Percentiles rank a stretch among this genome's conserved stretches.
Conservation (phyloP, 2,329 filamentous ascomycete species). For the Paecilomyces sp. region DNA sequence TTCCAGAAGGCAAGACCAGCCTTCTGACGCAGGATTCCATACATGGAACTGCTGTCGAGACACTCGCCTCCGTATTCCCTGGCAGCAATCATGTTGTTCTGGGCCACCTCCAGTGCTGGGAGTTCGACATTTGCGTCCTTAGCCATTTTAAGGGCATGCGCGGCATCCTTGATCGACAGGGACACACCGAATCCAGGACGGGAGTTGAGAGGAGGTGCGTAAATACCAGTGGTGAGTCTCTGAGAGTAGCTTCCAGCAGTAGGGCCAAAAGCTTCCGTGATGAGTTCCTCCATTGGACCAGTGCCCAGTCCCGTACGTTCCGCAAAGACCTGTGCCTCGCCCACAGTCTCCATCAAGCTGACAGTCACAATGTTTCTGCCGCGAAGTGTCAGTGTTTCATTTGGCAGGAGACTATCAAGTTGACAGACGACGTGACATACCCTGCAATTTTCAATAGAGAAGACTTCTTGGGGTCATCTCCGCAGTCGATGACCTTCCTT, state of each 20-base stretch:
- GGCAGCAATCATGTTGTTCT: conserved; percentile 27
- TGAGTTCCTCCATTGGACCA: conserved; percentile 34
- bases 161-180: conserved; percentile 31
- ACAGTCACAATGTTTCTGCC: conserved; percentile 35
- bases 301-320: conserved; percentile 40
- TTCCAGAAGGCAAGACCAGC: conserved; percentile 32
- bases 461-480: conserved; percentile 36
- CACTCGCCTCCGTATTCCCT: conserved; percentile 29
- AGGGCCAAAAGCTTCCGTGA: conserved; percentile 37
- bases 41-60: conserved; percentile 33
- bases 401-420: neutral
- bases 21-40: conserved; percentile 27
- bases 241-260: conserved; percentile 37
- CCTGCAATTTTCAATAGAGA: conserved; percentile 40
- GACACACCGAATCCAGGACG: conserved; percentile 31
- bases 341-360: conserved; percentile 39
- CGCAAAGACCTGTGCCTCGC: conserved; percentile 41
- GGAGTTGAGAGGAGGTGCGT: conserved; percentile 29
- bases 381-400: conserved; percentile 1
- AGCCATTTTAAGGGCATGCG: conserved; percentile 26
- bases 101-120: conserved; percentile 26
- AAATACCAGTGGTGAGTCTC: conserved; percentile 36
- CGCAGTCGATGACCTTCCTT: conserved; percentile 34
- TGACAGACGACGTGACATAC: conserved; percentile 12
- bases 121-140: conserved; percentile 22